Evolutionary conservation across 352 stramenopile species (phyloP).

Genomic region (Aphanomyces stellatus): DNA sequence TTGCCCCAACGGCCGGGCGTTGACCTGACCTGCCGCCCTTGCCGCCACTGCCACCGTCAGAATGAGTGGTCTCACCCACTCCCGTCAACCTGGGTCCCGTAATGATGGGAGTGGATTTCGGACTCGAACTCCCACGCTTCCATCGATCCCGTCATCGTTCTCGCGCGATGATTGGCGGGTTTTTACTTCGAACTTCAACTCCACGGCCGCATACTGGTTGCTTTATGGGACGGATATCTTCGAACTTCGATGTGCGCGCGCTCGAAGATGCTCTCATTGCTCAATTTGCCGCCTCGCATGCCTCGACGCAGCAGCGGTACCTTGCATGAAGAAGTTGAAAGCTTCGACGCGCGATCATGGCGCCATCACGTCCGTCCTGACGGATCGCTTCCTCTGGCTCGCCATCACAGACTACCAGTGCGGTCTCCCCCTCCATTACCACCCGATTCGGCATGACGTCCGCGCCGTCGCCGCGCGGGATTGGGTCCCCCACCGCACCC

Average conservation of each 20-base stretch:
- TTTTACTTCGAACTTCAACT: background rate
- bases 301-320: background rate
- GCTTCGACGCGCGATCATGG: background rate
- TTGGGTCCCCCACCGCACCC: background rate
- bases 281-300: constrained; percentile 3
- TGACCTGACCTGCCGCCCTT: no score
- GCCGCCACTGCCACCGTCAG: no score
- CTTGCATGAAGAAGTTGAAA: constrained; percentile 6
- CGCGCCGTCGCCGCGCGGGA: background rate
- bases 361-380: background rate
- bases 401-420: background rate
- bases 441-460: background rate
- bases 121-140: no score
- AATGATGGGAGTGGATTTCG: no score
- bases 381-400: background rate
- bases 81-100: no score
- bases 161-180: background rate
- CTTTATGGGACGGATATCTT: background rate
- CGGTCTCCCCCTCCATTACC: background rate
- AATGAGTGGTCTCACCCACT: no score
- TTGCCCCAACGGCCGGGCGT: no score
- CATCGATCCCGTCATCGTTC: background rate
- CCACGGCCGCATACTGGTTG: background rate
- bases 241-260: no score
- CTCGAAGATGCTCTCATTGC: no score